Evolutionary conservation across 2,329 filamentous ascomycete genomes (phyloP), one percentile per base, ranked within the genome.

Genomic region (Fusarium incarnatum): DNA sequence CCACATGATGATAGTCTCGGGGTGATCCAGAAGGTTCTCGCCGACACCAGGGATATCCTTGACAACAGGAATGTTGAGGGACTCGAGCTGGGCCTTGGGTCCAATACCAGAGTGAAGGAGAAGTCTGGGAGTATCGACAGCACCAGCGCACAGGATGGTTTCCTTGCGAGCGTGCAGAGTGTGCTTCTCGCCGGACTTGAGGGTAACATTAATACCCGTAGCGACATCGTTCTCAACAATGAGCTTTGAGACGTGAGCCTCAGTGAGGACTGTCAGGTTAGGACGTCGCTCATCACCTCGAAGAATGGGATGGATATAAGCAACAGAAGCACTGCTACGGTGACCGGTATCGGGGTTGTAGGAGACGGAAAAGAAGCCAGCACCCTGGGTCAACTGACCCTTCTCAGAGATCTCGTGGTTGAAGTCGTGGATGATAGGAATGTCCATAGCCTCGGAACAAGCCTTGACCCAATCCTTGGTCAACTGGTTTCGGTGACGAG

Each of bases 251-350:
- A 97, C 94, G 90, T 93, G 96, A 27, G 94, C 92, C 77, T 97
- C 91, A 77, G 94, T 97, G 64, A 97, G 85, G 65, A 97, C 86
- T 40, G 92, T 96, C 78, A 97, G 81, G 83, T 97, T 97, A 16
- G 92, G 89, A 60, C 93, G 87, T 79, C 90, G 88, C 85, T 97
- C 93, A 49, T 94, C 91, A 42, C 93, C 93, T 42, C 91, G 89
- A 55, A 97, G 87, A 76, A 97, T 94, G 37, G 94, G 94, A 81
- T 97, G 94, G 77, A 97, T 94, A 82, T 97, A 97, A 20, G 94
- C 94, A 23, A 97, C 94, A 62, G 91, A 94, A 64, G 94, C 94
- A 78, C 92, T 94, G 83, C 92, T 95, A 68, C 94, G 89, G 74
- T 89, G 88, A 76, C 94, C 93, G 76, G 94, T 91, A 76, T 97